phyloP scores from a whole-genome alignment of 1,284 basidiomycete genomes.

The Cryptococcus depauperatus region DNA sequence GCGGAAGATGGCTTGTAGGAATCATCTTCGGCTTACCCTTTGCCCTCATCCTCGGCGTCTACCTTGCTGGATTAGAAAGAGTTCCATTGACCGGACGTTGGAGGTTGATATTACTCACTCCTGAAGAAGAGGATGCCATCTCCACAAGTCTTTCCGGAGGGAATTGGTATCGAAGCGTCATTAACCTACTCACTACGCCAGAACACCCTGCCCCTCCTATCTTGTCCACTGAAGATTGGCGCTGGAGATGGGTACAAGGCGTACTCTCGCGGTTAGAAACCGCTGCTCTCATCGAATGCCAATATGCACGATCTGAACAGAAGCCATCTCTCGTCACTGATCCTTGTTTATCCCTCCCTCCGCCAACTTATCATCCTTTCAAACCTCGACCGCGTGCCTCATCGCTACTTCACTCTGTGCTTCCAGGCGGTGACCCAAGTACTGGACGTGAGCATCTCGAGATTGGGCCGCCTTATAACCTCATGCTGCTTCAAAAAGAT shows the following conservation, averaged over 20 bases:
- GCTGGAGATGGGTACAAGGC: slow-evolving; percentile 68
- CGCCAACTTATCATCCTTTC: slow-evolving; percentile 37
- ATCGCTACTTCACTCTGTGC: slow-evolving; percentile 33
- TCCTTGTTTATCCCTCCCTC: slow-evolving; percentile 19
- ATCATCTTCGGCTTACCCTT: slow-evolving; percentile 60
- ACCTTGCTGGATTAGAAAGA: slow-evolving; percentile 66
- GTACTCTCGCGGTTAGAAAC: slow-evolving; percentile 65
- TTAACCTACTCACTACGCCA: slow-evolving; percentile 59
- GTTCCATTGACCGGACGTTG: slow-evolving; percentile 79
- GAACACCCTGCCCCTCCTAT: slow-evolving; percentile 55
- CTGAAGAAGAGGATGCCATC: slow-evolving; percentile 81
- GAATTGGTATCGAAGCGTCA: slow-evolving; percentile 76
- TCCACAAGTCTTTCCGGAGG: slow-evolving; percentile 64
- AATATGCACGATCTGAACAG: slow-evolving; percentile 1
- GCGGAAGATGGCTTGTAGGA: slow-evolving; percentile 51
- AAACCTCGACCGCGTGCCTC: slow-evolving; percentile 40
- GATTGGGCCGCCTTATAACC: slow-evolving; percentile 73
- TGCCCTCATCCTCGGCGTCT: slow-evolving; percentile 62
- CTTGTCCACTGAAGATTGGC: slow-evolving; percentile 68
- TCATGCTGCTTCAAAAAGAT: slow-evolving; percentile 72
- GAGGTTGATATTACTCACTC: slow-evolving; percentile 76
- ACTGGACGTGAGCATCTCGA: slow-evolving; percentile 37
- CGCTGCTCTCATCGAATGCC: slow-evolving; percentile 46
- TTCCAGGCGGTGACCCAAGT: slow-evolving; percentile 30
- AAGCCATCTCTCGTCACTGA: not conserved